These are phyloP conservation scores for Trichoderma harzianum DNA, from an alignment of 2,329 filamentous ascomycete genomes.

Conservation along the genomic window DNA sequence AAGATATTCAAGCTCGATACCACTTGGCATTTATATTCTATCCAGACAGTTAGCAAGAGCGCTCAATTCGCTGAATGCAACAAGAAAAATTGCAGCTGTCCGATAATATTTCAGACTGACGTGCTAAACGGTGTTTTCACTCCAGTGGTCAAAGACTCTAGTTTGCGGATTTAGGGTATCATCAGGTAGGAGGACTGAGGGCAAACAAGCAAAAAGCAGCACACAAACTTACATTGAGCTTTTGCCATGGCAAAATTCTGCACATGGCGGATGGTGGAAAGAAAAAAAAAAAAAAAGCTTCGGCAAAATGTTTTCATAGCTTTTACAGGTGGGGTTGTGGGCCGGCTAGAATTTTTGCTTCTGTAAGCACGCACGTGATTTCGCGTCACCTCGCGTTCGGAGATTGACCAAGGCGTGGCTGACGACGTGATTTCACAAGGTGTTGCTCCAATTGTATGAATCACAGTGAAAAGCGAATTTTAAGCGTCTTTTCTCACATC, in stretches of 20 bases:
- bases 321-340: conserved; percentile 24
- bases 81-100: conserved; percentile 20
- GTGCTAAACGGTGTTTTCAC: conserved; percentile 83
- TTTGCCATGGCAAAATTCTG: conserved; percentile 5
- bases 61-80: conserved; percentile 11
- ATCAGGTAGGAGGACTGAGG: conserved; percentile 55
- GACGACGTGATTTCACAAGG: not conserved
- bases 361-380: conserved; percentile 30
- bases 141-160: conserved; percentile 94
- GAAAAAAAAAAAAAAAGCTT: conserved; percentile 13
- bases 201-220: not conserved
- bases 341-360: conserved; percentile 18
- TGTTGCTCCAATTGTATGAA: not conserved
- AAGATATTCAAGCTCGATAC: conserved; percentile 10
- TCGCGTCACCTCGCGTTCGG: conserved; percentile 26
- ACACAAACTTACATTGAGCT: conserved; percentile 19
- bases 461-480: not conserved
- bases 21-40: conserved; percentile 19
- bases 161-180: conserved; percentile 84
- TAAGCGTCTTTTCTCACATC: not conserved
- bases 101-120: conserved; percentile 73
- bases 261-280: not conserved
- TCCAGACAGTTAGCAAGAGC: conserved; percentile 26
- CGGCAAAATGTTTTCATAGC: conserved; percentile 17
- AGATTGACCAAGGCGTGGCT: not conserved